Evolutionary conservation across 768 basidiomycete species (phyloP).

Genomic region (Rhodotorula toruloides): DNA sequence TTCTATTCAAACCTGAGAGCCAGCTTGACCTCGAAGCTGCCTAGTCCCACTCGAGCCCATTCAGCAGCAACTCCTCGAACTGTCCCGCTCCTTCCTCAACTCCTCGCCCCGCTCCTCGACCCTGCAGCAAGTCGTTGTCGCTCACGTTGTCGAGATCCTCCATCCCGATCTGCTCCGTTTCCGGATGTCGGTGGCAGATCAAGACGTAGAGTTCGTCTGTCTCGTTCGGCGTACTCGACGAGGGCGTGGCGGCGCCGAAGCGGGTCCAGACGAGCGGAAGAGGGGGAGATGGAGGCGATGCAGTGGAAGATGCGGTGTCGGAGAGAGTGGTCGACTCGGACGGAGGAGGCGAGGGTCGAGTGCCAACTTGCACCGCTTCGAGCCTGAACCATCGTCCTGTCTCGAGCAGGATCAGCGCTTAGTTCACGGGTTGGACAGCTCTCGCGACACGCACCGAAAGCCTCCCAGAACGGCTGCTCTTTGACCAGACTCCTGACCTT

Average conservation of each 20-base stretch:
- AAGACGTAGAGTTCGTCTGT: conserved; percentile 56
- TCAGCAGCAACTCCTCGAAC: conserved; percentile 33
- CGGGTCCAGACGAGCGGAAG: conserved; percentile 20
- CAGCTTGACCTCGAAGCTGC: not conserved
- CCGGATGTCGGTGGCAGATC: conserved; percentile 56
- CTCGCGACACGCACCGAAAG: conserved; percentile 70
- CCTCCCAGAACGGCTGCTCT: conserved; percentile 70
- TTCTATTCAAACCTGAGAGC: too few relatives aligned
- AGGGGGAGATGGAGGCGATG: not conserved
- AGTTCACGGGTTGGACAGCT: too few relatives aligned
- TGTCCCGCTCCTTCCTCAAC: not conserved
- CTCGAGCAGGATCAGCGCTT: conserved; percentile 37
- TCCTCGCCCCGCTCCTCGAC: conserved; percentile 41
- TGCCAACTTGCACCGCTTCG: conserved; percentile 39
- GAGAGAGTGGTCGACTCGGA: not conserved
- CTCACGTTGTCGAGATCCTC: conserved; percentile 1
- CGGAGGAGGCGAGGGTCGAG: not conserved
- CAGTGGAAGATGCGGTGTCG: not conserved
- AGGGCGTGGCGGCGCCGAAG: conserved; percentile 21
- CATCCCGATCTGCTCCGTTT: conserved; percentile 58
- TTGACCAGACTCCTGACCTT: conserved; percentile 67
- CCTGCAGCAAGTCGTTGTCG: conserved; percentile 59
- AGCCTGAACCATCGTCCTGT: conserved; percentile 51
- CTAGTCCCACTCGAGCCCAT: conserved; percentile 11
- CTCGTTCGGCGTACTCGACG: not conserved